phyloP scores from a whole-genome alignment of 2,329 filamentous ascomycete species.

The Stemphylium beticola region DNA sequence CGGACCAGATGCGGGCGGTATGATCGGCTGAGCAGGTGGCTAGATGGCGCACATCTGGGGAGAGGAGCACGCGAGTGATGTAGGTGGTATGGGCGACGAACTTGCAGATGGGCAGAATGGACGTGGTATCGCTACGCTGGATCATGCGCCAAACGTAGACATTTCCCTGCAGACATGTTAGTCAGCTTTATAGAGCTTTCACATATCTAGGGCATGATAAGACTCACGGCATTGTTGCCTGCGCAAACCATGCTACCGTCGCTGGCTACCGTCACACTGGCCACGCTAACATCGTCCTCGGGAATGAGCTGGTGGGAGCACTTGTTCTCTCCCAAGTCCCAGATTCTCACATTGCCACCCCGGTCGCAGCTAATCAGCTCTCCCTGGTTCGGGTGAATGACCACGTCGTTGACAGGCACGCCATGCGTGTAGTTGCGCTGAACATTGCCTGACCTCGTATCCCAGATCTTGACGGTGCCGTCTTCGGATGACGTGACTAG shows the following conservation, averaged over 20 bases:
- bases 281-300: conserved; percentile 91
- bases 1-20: conserved; percentile 94
- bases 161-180: conserved; percentile 69
- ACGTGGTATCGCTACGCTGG: conserved; percentile 80
- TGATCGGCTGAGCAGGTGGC: conserved; percentile 95
- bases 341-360: conserved; percentile 89
- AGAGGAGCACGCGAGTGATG: conserved; percentile 89
- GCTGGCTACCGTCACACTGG: conserved; percentile 93
- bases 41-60: conserved; percentile 90
- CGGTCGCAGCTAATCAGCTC: conserved; percentile 97
- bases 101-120: conserved; percentile 83
- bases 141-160: conserved; percentile 97
- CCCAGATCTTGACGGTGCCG: conserved; percentile 96
- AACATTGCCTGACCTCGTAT: conserved; percentile 81
- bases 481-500: conserved; percentile 99
- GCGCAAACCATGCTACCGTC: conserved; percentile 93
- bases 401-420: conserved; percentile 91
- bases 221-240: conserved; percentile 81
- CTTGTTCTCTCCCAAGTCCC: conserved; percentile 96
- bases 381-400: conserved; percentile 99
- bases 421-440: conserved; percentile 94
- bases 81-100: conserved; percentile 92
- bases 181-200: not conserved
- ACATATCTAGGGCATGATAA: not conserved
- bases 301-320: conserved; percentile 96